phyloP scores from a whole-genome alignment of 2,329 filamentous ascomycete genomes.

The Verticillium dahliae region DNA sequence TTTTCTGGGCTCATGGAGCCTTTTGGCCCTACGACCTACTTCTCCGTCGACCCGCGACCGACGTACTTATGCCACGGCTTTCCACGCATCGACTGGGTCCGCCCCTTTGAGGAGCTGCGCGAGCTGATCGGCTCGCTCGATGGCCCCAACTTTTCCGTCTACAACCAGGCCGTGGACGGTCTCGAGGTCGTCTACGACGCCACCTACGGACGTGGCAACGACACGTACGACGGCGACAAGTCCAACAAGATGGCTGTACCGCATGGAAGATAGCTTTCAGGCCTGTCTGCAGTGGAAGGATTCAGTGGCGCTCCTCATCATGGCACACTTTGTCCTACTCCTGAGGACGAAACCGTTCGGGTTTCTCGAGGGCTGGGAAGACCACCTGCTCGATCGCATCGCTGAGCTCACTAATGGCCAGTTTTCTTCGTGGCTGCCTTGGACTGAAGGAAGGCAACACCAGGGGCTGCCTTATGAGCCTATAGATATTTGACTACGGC shows the following conservation, averaged over 20 bases:
- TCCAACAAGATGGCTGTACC: slow-evolving; percentile 18
- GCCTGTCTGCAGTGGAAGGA: slow-evolving; percentile 17
- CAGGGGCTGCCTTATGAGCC: too few species aligned
- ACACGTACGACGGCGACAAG: slow-evolving; percentile 10
- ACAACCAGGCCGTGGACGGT: background rate
- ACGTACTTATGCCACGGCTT: background rate
- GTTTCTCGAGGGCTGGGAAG: slow-evolving; percentile 5
- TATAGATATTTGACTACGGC: too few species aligned
- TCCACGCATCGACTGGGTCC: slow-evolving; percentile 5
- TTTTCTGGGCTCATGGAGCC: slow-evolving; percentile 3
- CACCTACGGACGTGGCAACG: slow-evolving; percentile 9
- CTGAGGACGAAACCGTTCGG: slow-evolving; percentile 2
- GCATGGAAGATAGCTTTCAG: slow-evolving; percentile 18
- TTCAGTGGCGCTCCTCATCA: slow-evolving; percentile 14
- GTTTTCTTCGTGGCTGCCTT: background rate
- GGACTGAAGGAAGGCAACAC: background rate
- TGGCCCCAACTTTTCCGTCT: background rate
- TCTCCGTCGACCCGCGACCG: background rate
- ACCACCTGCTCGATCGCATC: slow-evolving; percentile 1
- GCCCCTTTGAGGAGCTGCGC: slow-evolving; percentile 6
- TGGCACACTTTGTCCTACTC: slow-evolving; percentile 5
- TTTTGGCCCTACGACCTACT: background rate
- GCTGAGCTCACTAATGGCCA: background rate
- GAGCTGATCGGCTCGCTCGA: slow-evolving; percentile 6
- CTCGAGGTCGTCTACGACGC: slow-evolving; percentile 2